phyloP scores from a whole-genome alignment of 2,329 filamentous ascomycete species.

The Acephala macrosclerotiorum region DNA sequence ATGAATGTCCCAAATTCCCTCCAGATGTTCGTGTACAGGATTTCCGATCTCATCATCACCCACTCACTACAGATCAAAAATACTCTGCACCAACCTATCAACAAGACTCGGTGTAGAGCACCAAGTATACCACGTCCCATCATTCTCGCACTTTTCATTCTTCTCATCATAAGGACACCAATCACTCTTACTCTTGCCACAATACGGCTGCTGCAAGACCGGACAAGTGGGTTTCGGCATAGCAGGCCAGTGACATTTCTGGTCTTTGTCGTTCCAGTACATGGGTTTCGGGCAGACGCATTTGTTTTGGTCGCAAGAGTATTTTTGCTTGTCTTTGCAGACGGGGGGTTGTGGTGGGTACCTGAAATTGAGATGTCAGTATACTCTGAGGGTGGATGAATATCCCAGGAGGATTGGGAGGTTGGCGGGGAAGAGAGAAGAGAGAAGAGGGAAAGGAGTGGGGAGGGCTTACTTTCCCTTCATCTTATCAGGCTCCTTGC shows the following conservation, averaged over 20 bases:
- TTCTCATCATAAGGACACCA: conserved; percentile 6
- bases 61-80: conserved; percentile 4
- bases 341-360: neutral
- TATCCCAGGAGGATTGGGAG: too few species aligned
- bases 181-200: conserved; percentile 5
- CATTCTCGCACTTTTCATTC: neutral
- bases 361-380: neutral
- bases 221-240: neutral
- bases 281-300: conserved; percentile 12
- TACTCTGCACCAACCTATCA: neutral
- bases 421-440: too few species aligned
- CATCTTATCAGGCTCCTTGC: conserved; percentile 4
- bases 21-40: too few species aligned
- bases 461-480: neutral
- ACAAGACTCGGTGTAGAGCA: neutral
- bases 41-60: neutral
- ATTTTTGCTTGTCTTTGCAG: conserved; percentile 17
- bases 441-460: too few species aligned
- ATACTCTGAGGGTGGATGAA: too few species aligned
- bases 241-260: conserved; percentile 9
- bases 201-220: neutral
- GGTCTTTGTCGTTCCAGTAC: conserved; percentile 8
- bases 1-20: too few species aligned
- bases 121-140: conserved; percentile 3
- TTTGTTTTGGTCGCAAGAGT: neutral